Percentiles rank a stretch among this genome's conserved stretches.
Evolutionary conservation across 331 rosid genomes (phyloP).

Genomic region (Ulmus americana): DNA sequence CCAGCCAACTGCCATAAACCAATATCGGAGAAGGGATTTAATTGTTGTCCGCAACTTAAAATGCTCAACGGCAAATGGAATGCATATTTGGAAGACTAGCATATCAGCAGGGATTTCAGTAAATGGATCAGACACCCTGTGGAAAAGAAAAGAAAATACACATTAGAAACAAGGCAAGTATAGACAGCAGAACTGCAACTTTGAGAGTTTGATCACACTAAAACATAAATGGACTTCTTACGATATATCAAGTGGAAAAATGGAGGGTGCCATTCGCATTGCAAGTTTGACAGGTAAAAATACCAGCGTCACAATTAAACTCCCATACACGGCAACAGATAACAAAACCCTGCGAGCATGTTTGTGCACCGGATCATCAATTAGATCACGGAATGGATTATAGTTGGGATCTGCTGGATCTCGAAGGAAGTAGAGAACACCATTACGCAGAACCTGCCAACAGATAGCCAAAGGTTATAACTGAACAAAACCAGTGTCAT

Average conservation of each 20-base stretch:
- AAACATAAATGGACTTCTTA: constrained; percentile 35
- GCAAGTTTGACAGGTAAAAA: constrained; percentile 94
- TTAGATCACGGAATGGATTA: constrained; percentile 96
- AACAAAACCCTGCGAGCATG: constrained; percentile 96
- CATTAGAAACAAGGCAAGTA: constrained; percentile 8
- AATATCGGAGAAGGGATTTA: constrained; percentile 76
- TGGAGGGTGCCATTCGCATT: constrained; percentile 84
- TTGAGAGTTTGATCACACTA: constrained; percentile 5
- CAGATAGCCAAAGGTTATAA: constrained; percentile 16
- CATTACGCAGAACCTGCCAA: constrained; percentile 85
- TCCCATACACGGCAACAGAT: constrained; percentile 95
- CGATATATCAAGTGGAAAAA: constrained; percentile 95
- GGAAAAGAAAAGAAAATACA: constrained; percentile 11
- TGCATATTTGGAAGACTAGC: constrained; percentile 97
- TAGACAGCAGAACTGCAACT: background rate
- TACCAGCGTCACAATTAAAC: constrained; percentile 96
- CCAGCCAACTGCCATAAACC: constrained; percentile 97
- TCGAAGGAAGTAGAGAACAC: constrained; percentile 90
- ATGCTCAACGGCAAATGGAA: constrained; percentile 97
- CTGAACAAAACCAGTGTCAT: background rate
- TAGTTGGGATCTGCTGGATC: constrained; percentile 99
- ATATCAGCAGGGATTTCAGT: constrained; percentile 98
- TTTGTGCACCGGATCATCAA: constrained; percentile 97
- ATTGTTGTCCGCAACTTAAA: constrained; percentile 89
- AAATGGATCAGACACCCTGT: constrained; percentile 96